Base-by-base conservation (phyloP, 2,329 filamentous ascomycete species). In the Fusarium chlamydosporum region DNA sequence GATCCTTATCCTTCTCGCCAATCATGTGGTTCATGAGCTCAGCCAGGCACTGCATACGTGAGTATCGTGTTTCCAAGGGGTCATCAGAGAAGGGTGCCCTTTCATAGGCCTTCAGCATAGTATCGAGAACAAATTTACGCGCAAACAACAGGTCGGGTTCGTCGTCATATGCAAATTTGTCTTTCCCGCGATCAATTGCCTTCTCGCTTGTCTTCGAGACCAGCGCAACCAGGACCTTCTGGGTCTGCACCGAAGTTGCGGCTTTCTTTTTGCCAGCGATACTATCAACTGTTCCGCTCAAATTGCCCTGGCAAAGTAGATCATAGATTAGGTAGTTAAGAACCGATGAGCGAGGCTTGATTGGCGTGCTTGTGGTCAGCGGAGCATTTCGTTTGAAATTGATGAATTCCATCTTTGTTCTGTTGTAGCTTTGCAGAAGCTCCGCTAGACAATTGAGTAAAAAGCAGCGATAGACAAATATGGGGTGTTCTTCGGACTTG, bases 361-460 rank as follows among this genome's bases (percentile, higher is more conserved):
- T 94, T 7, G 96, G 96, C 2, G 96, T 98, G 55, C 89, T 90
- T 12, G 91, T 91, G 72, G 93, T 91, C 43, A 93, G 86, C 46
- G 95, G 93, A 8, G 93, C 91, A 76, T 94, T 97, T 64, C 95
- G 91, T 71, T 96, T 98, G 82, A 97, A 99, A 79, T 97, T 98
- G 83, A 99, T 97, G 77, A 99, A 98, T 77, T 99, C 96, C 42
- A 99, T 89, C 84, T 99, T 99, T 10, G 94, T 93, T 55, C 94
- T 90, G 72, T 94, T 97, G 81, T 98, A 99, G 75, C 92, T 96
- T 59, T 92, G 90, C 15, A 99, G 84, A 15, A 99, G 87, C 79
- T 99, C 96, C 1, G 93, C 91, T 38, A 99, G 83, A 75, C 94
- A 97, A 76, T 96, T 94, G 33, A 99, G 86, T 52, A 99, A 83